Evolutionary conservation across 2,329 filamentous ascomycete genomes (phyloP), one percentile per base, ranked within the genome.

Genomic region (Penicillium sclerotiorum): DNA sequence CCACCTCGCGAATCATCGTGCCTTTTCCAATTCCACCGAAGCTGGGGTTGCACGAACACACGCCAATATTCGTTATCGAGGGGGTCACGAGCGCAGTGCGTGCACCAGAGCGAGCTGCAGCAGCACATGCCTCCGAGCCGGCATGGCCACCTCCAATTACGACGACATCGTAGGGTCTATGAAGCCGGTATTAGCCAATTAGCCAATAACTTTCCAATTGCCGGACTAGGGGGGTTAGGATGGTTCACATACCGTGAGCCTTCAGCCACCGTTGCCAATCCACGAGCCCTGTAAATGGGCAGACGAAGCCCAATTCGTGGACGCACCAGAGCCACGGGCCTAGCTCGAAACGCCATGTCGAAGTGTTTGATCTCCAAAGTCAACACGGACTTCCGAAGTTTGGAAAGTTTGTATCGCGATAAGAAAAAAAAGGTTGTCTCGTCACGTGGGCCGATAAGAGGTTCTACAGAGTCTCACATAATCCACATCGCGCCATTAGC

Each of bases 21-120:
- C 94, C 94, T 70, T 99, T 99, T 37, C 94, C 94, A 61, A 99
- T 97, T n/a, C 94, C 94, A 32, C 94, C 94, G 66, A 99, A 95
- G 57, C 90, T 95, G 1, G 93, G 93, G 69, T 97, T 97, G 75
- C 93, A 97, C 28, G 92, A 96, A 75, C 93, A 97, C 23, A 94
- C 90, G 47, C 93, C 93, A 17, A 97, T 85, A 62, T 96, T 96
- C 51, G 92, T 86, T 50, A 90, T 72, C 52, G 88, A 90, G 2
- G 93, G 94, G 1, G 94, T 99, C 41, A 99, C 80, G 58, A 99
- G 82, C 1, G 88, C 93, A 35, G 94, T 97, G 62, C 86, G 85
- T 42, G 93, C 94, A 45, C 94, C 94, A 13, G 89, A 83, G 64
- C 94, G 84, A 37, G 94, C 94, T 12, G 94, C 90, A 2, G 93